These are phyloP conservation scores for Mycena leptocephala DNA, from an alignment of 768 basidiomycete species.

Conservation along the genomic window DNA sequence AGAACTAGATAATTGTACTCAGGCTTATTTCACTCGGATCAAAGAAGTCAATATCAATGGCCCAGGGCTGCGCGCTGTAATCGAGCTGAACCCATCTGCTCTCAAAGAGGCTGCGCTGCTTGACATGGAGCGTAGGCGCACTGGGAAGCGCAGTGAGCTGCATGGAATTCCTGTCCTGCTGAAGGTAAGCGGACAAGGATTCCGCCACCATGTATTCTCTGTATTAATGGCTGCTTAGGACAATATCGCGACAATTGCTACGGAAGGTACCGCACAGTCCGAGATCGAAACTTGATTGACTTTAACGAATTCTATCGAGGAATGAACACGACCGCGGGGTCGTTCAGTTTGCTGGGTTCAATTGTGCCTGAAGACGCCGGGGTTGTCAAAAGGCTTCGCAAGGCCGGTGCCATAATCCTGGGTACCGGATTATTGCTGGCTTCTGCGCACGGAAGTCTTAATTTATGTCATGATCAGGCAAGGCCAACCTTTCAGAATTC, in stretches of 20 bases:
- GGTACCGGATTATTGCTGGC: conserved; percentile 42
- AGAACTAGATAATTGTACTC: neutral
- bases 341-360: conserved; percentile 59
- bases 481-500: neutral
- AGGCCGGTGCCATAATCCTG: conserved; percentile 62
- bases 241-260: neutral
- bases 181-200: conserved; percentile 51
- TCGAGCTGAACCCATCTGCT: conserved; percentile 72
- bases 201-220: neutral
- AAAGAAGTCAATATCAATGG: conserved; percentile 75
- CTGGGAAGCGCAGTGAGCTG: conserved; percentile 61
- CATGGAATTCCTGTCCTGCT: conserved; percentile 71
- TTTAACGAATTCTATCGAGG: conserved; percentile 41
- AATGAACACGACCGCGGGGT: conserved; percentile 64
- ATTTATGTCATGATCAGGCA: neutral
- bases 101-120: conserved; percentile 66
- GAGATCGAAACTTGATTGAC: neutral
- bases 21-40: conserved; percentile 80
- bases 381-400: conserved; percentile 59
- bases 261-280: neutral
- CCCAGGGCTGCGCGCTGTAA: conserved; percentile 65
- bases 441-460: neutral
- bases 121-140: conserved; percentile 61
- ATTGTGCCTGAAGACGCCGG: conserved; percentile 65
- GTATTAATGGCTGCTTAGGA: neutral